Evolutionary conservation across 768 basidiomycete genomes (phyloP), one percentile per base, ranked within the genome.

Genomic region (Trametes meyenii): DNA sequence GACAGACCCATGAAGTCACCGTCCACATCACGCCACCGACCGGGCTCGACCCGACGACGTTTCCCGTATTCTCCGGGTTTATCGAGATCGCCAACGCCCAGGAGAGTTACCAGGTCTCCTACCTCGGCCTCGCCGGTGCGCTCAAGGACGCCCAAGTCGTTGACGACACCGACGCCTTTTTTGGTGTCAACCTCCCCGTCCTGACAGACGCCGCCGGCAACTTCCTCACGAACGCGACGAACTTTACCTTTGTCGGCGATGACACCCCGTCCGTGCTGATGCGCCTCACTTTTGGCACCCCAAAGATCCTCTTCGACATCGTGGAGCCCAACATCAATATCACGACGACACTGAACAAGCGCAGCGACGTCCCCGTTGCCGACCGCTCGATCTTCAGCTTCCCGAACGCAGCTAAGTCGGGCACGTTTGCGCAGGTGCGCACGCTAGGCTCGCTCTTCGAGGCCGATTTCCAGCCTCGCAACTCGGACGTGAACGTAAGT

Each of bases 51-150:
- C 69, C 69, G 1, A 65, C 76, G 29, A 75, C 79, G 2, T 80
- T 83, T 71, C 86, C 86, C 21, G 76, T 86, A 57, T 86, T 81
- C 73, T 84, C 83, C 35, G 86, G 86, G 7, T 85, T 79, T 75
- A 82, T 88, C 64, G 63, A 76, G 57, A 64, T 76, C 42, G 55
- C 63, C 3, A 72, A 76, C 35, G 69, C 71, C 8, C 64, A 69
- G 13, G 77, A 81, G 57, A 76, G 67, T 11, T 71, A 74, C 50
- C 75, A 79, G 33, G 76, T 80, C 24, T 75, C 80, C 3, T 86
- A 83, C 67, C 68, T 84, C 17, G 84, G 84, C 8, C 57, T 79
- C 16, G 75, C 72, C 0, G 76, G 73, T 0, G 61, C 74, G n/a
- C 73, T 85, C 61, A 79, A 77, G 66, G 73, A 83, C 60, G 78